Percentiles rank a stretch among this genome's conserved stretches.
phyloP scores from a whole-genome alignment of 2,329 filamentous ascomycete genomes.

The Aspergillus quadricinctus region DNA sequence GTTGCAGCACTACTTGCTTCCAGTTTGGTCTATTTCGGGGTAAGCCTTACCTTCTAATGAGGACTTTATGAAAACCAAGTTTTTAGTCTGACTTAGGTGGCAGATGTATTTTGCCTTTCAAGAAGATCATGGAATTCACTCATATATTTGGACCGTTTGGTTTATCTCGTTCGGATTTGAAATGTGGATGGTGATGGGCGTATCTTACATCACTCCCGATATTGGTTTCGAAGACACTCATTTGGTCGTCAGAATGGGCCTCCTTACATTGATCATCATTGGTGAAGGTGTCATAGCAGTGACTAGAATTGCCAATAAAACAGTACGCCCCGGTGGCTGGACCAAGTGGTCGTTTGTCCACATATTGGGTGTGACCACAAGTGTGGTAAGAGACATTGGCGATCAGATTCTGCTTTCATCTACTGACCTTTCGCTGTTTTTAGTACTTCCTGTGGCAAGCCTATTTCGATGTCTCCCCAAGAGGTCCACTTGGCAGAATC shows the following conservation, averaged over 20 bases:
- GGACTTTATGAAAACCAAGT: background rate
- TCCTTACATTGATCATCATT: slow-evolving; percentile 63
- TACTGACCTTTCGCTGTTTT: slow-evolving; percentile 4
- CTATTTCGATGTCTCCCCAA: slow-evolving; percentile 56
- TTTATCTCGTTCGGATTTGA: slow-evolving; percentile 54
- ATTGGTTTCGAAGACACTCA: slow-evolving; percentile 61
- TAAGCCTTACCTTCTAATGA: slow-evolving; percentile 9
- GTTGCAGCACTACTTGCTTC: slow-evolving; percentile 25
- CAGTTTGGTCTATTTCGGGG: slow-evolving; percentile 26
- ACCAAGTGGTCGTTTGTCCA: slow-evolving; percentile 38
- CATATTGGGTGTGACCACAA: slow-evolving; percentile 34
- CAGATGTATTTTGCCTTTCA: slow-evolving; percentile 35
- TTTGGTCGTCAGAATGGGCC: slow-evolving; percentile 59
- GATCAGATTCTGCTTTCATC: background rate
- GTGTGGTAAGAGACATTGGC: slow-evolving; percentile 27
- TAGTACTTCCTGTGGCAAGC: slow-evolving; percentile 59
- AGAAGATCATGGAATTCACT: slow-evolving; percentile 13
- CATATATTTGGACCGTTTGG: slow-evolving; percentile 48
- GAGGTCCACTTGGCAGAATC: slow-evolving; percentile 47
- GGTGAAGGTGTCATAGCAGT: slow-evolving; percentile 63
- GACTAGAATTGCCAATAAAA: slow-evolving; percentile 52
- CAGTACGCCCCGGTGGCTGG: slow-evolving; percentile 37
- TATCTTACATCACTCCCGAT: slow-evolving; percentile 53
- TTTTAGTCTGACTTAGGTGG: slow-evolving; percentile 3
- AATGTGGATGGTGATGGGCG: slow-evolving; percentile 47